Percentiles rank a stretch among this genome's conserved stretches.
Evolutionary conservation across 2,329 filamentous ascomycete genomes (phyloP).

Genomic region (Meredithiella fracta): DNA sequence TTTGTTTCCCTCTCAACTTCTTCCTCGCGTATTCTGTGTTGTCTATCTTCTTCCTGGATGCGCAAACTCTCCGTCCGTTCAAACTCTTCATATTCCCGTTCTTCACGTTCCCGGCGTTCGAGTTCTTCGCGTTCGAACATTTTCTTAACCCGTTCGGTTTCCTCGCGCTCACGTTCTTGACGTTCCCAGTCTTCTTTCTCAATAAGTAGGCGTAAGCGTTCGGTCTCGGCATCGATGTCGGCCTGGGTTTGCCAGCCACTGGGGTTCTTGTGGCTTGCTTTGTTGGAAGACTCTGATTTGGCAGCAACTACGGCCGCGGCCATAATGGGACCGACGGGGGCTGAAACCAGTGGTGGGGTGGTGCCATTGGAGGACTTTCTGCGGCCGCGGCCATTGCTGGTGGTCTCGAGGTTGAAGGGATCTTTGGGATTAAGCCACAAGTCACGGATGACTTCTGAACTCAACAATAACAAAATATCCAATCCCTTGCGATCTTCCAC

Average conservation of each 20-base stretch:
- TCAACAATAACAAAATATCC: constrained; percentile 59
- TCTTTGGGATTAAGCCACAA: constrained; percentile 47
- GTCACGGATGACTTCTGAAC: constrained; percentile 48
- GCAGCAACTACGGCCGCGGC: constrained; percentile 13
- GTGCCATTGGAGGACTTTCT: constrained; percentile 16
- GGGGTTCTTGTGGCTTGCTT: constrained; percentile 27
- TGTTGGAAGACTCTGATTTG: constrained; percentile 32
- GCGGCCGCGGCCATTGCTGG: constrained; percentile 29
- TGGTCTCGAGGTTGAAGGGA: constrained; percentile 59
- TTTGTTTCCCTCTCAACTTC: constrained; percentile 74
- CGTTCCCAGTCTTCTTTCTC: constrained; percentile 39
- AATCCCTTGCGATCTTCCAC: constrained; percentile 88
- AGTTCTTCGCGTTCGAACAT: constrained; percentile 28
- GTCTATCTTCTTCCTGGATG: neutral
- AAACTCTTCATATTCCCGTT: constrained; percentile 50
- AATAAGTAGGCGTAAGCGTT: constrained; percentile 45
- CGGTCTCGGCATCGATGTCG: constrained; percentile 59
- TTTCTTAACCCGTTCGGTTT: constrained; percentile 23
- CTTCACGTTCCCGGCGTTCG: constrained; percentile 21
- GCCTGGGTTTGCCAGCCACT: constrained; percentile 21
- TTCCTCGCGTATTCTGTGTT: constrained; percentile 33
- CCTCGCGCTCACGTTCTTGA: constrained; percentile 36
- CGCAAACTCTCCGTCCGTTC: neutral
- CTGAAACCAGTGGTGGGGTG: constrained; percentile 11
- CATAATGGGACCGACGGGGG: constrained; percentile 6